phyloP scores from a whole-genome alignment of 805 yeast species.

The Debaryomyces castellii region DNA sequence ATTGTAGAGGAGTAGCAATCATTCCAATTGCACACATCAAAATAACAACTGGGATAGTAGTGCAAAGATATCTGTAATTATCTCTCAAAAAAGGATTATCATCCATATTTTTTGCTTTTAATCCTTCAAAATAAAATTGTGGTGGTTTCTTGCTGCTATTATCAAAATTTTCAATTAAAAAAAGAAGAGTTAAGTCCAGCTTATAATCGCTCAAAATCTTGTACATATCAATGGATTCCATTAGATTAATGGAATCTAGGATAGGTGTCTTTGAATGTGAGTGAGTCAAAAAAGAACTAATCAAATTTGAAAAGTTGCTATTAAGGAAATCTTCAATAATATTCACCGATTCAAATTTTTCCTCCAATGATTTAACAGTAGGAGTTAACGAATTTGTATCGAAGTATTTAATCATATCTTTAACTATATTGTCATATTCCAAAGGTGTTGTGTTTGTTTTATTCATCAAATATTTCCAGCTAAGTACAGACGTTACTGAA shows the following conservation, averaged over 20 bases:
- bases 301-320: slow-evolving; percentile 13
- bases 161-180: slow-evolving; percentile 13
- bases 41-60: slow-evolving; percentile 24
- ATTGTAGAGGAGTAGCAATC: slow-evolving; percentile 28
- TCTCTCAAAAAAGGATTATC: slow-evolving; percentile 16
- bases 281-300: slow-evolving; percentile 30
- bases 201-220: slow-evolving; percentile 18
- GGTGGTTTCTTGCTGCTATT: slow-evolving; percentile 7
- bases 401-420: slow-evolving; percentile 13
- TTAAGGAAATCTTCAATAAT: slow-evolving; percentile 19
- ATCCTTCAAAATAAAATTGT: slow-evolving; percentile 10
- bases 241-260: slow-evolving; percentile 25
- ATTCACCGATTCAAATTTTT: slow-evolving; percentile 10
- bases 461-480: slow-evolving; percentile 25
- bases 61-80: slow-evolving; percentile 20
- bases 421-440: slow-evolving; percentile 8
- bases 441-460: slow-evolving; percentile 8
- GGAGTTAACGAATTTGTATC: slow-evolving; percentile 2
- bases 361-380: slow-evolving; percentile 9
- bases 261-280: slow-evolving; percentile 35
- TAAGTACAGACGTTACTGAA: slow-evolving; percentile 28
- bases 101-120: slow-evolving; percentile 12
- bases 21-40: slow-evolving; percentile 34
- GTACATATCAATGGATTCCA: slow-evolving; percentile 28
- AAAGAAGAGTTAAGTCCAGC: slow-evolving; percentile 17